Conservation (phyloP, 164 flowering plant genomes). For the Piper betle region DNA sequence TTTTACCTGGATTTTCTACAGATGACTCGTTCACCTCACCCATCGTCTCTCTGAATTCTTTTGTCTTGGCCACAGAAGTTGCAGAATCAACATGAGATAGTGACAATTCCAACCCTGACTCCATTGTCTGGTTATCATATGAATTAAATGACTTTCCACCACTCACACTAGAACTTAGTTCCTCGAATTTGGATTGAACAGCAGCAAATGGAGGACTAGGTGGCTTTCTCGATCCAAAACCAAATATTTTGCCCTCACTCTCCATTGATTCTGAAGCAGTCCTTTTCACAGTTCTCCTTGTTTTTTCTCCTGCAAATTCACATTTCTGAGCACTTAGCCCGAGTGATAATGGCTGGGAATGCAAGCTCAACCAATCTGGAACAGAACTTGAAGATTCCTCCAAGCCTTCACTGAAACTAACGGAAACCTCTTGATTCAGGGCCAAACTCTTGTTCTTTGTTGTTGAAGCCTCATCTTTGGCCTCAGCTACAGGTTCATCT, state of each 20-base stretch:
- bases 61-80: slow-evolving; percentile 14
- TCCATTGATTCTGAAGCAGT: slow-evolving; percentile 41
- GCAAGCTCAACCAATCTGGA: slow-evolving; percentile 14
- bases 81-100: slow-evolving; percentile 23
- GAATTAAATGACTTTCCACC: slow-evolving; percentile 24
- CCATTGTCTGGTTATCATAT: slow-evolving; percentile 23
- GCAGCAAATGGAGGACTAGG: slow-evolving; percentile 60
- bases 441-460: not conserved
- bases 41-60: slow-evolving; percentile 8
- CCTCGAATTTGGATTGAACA: slow-evolving; percentile 75
- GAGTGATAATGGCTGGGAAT: slow-evolving; percentile 8
- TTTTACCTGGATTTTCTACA: no score
- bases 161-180: slow-evolving; percentile 34
- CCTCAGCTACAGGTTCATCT: slow-evolving; percentile 4
- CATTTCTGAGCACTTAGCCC: slow-evolving; percentile 15
- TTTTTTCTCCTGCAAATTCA: slow-evolving; percentile 27
- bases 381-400: not conserved
- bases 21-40: no score
- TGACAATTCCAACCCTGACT: slow-evolving; percentile 18
- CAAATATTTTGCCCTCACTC: slow-evolving; percentile 35
- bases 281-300: slow-evolving; percentile 29
- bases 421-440: slow-evolving; percentile 10
- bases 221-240: slow-evolving; percentile 41
- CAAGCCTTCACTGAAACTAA: slow-evolving; percentile 3
- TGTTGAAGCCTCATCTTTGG: not conserved